These are phyloP conservation scores for Alternaria longipes DNA, from an alignment of 2,329 filamentous ascomycete genomes.

Conservation along the genomic window DNA sequence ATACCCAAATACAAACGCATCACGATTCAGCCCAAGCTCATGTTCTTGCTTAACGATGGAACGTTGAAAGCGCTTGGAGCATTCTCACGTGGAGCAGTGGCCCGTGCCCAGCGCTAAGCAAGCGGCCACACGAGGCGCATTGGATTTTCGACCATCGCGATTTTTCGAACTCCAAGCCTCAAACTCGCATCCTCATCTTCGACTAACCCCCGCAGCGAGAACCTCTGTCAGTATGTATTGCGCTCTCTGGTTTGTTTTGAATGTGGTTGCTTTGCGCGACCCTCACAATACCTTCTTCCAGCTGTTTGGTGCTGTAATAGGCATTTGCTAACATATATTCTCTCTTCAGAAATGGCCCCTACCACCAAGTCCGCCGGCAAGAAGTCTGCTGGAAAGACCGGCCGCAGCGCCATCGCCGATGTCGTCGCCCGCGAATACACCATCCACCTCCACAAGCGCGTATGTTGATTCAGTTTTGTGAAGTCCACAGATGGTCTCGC, in stretches of 20 bases:
- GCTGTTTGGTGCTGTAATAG: background rate
- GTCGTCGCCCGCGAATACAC: conserved; percentile 99
- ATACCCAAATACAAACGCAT: conserved; percentile 11
- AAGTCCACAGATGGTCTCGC: conserved; percentile 70
- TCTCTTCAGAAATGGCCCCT: conserved; percentile 52
- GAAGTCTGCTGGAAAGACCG: conserved; percentile 72
- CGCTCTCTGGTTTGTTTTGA: background rate
- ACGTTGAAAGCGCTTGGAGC: too few relatives aligned
- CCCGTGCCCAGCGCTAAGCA: conserved; percentile 24
- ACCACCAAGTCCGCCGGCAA: conserved; percentile 57
- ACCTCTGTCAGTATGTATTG: conserved; percentile 37
- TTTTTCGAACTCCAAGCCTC: conserved; percentile 30
- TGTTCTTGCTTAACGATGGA: background rate
- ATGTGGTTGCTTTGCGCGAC: background rate
- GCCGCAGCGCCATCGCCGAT: conserved; percentile 95
- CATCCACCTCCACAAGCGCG: conserved; percentile 99
- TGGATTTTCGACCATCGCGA: conserved; percentile 27
- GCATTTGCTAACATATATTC: conserved; percentile 27
- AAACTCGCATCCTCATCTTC: conserved; percentile 33
- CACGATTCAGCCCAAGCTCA: background rate
- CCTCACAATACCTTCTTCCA: background rate
- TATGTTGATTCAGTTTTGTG: conserved; percentile 80
- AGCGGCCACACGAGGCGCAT: conserved; percentile 28
- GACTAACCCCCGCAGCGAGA: conserved; percentile 39
- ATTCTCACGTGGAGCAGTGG: conserved; percentile 13